Evolutionary conservation across 441 rosid genomes (phyloP).

Genomic region (Francoa sonchifolia): DNA sequence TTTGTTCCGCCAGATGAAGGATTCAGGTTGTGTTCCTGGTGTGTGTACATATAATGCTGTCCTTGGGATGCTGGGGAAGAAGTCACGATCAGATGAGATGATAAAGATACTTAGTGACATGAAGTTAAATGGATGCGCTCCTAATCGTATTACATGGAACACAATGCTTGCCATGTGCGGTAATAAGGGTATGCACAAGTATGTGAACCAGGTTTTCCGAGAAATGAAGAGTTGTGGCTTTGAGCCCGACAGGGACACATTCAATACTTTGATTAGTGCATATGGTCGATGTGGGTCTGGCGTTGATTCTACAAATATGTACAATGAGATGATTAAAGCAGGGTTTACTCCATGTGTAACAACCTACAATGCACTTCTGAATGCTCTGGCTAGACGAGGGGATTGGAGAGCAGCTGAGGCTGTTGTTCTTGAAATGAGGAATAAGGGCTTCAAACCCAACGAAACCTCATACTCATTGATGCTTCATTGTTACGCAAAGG

Average conservation of each 20-base stretch:
- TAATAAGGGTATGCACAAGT: constrained; percentile 47
- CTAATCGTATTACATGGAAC: constrained; percentile 81
- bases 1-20: constrained; percentile 54
- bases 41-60: constrained; percentile 66
- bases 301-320: constrained; percentile 49
- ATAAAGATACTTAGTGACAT: constrained; percentile 55
- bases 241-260: constrained; percentile 80
- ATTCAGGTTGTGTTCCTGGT: constrained; percentile 65
- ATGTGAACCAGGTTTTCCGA: constrained; percentile 43
- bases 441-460: constrained; percentile 60
- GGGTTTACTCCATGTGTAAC: constrained; percentile 69
- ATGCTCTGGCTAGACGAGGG: constrained; percentile 72
- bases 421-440: constrained; percentile 55
- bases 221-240: constrained; percentile 87
- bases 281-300: constrained; percentile 73
- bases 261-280: constrained; percentile 68
- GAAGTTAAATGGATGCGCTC: constrained; percentile 67
- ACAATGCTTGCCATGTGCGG: constrained; percentile 79
- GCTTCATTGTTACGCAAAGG: constrained; percentile 71
- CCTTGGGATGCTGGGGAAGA: constrained; percentile 75
- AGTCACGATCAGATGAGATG: constrained; percentile 54
- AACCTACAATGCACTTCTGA: constrained; percentile 77
- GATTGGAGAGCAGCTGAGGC: constrained; percentile 70
- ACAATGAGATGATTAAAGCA: constrained; percentile 54
- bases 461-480: constrained; percentile 66